phyloP scores from a whole-genome alignment of 345 rosid species.

The Cardamine occulta region DNA sequence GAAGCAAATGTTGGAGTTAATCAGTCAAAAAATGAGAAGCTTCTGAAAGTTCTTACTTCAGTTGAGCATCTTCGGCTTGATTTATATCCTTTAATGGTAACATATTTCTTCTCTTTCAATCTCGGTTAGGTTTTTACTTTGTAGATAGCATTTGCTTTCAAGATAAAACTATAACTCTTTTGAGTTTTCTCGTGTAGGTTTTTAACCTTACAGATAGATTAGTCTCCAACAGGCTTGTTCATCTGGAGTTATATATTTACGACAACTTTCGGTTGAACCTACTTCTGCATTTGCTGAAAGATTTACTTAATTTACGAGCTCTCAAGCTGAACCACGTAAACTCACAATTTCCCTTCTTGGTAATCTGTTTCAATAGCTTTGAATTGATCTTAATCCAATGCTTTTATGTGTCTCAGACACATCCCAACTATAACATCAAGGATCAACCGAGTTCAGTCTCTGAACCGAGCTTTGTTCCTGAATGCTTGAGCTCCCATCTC shows the following conservation, averaged over 20 bases:
- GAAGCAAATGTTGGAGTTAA: constrained; percentile 6
- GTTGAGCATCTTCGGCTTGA: constrained; percentile 2
- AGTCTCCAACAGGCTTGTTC: constrained; percentile 5
- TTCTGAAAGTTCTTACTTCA: constrained; percentile 28
- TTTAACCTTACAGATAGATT: neutral
- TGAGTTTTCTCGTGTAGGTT: neutral
- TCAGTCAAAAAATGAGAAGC: neutral
- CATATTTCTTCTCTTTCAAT: neutral
- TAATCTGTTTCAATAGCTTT: neutral
- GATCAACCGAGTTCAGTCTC: neutral
- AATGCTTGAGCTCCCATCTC: neutral
- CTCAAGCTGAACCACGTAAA: constrained; percentile 30
- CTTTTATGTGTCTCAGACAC: neutral
- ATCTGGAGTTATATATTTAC: constrained; percentile 10
- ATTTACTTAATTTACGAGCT: constrained; percentile 14
- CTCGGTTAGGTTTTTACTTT: neutral
- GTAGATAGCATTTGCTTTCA: neutral
- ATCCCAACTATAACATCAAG: neutral
- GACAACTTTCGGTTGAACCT: neutral
- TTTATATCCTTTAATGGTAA: constrained; percentile 27
- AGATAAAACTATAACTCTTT: neutral
- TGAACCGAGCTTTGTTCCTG: neutral
- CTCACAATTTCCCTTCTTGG: neutral
- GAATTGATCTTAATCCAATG: neutral
- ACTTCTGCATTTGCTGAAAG: constrained; percentile 2